Evolutionary conservation across 169 alveolate genomes (phyloP), one percentile per base, ranked within the genome.

Genomic region (Plasmodium knowlesi): DNA sequence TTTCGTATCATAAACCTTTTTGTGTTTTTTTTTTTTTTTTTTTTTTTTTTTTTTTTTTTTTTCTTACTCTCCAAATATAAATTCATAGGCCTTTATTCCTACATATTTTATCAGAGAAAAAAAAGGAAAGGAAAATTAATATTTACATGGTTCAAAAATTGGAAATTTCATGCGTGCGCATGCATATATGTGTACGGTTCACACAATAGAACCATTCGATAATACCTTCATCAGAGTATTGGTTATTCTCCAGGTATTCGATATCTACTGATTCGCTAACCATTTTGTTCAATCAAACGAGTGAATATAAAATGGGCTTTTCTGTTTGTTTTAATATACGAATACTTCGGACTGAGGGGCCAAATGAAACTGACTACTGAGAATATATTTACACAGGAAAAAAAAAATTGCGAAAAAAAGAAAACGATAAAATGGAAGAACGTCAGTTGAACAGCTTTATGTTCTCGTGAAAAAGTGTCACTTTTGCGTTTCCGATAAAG

Each of bases 21-120:
- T 22, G 37, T 37, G 37, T 19, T 81, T 28, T 50, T 25, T 46
- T 12, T 72, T 72, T 39, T 67, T 10, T 34, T 53, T 73, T 73
- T 61, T 73, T 46, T 32, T 25, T 1, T 16, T 34, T 83, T n/a
- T 70, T 83, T 72, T 61, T 72, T 46, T 32, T 22, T n/a, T 14
- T 34, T 83, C 8, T 70, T 83, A 83, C 92, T 83, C 83, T 83
- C 92, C 92, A 83, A 83, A 83, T 19, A 83, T 83, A 39, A 83
- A 83, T 72, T 83, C 92, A 41, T 83, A 83, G 32, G 67, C 43
- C n/a, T 83, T 83, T 34, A 83, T 72, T 34, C 92, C 92, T 83
- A 37, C 19, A 61, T 34, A 25, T 61, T 61, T 61, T 10, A 5
- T 19, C 73, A 57, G 46, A 2, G 19, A n/a, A 9, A 61, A 83